Base-by-base conservation (phyloP, 768 basidiomycete species). In the Kwoniella sp. region DNA sequence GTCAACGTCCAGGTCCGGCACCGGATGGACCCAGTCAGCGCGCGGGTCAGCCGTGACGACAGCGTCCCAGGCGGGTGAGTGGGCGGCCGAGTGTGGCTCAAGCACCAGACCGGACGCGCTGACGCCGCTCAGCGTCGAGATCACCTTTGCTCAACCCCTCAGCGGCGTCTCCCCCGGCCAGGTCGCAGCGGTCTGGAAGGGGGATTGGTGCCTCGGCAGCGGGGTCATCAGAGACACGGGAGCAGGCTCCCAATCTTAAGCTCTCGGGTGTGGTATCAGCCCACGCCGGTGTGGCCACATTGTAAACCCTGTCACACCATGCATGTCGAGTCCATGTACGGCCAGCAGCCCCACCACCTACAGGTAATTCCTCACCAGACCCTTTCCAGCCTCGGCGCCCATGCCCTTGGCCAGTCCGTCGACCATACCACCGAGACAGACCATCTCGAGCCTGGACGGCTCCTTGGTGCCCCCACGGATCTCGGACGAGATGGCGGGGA, bases 401-500 rank as follows among this genome's bases (percentile, higher is more conserved):
- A 93, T 76, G 50, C 80, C 85, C 79, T 84, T 86, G 29, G 84
- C 86, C 61, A 87, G 84, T 7, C 82, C 87, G 74, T 93, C 90
- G 57, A 92, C 82, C 77, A 89, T 88, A 11, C 89, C 91, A 33
- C 91, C 77, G 51, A 91, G 63, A 71, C 92, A 73, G 82, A 89
- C 78, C 73, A 88, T 85, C 64, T 93, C 90, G 59, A 95, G 74
- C 53, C 90, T 82, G 71, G 83, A 89, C 20, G 91, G 91, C 68
- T 93, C 91, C 19, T 83, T 77, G 31, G 90, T 87, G 77, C 86
- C 89, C 79, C 89, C 90, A 69, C 90, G 68, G 57, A 89, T 80
- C 65, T 81, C 79, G 28, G 89, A 82, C 64, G 89, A 86, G 70
- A 93, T 87, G 73, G 89, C 86, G 1, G 91, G 90, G 25, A 92